A percentile compares a stretch with the other conserved stretches of the same genome.
phyloP scores from a whole-genome alignment of 2,329 filamentous ascomycete genomes.

The Pseudogymnoascus sp. region DNA sequence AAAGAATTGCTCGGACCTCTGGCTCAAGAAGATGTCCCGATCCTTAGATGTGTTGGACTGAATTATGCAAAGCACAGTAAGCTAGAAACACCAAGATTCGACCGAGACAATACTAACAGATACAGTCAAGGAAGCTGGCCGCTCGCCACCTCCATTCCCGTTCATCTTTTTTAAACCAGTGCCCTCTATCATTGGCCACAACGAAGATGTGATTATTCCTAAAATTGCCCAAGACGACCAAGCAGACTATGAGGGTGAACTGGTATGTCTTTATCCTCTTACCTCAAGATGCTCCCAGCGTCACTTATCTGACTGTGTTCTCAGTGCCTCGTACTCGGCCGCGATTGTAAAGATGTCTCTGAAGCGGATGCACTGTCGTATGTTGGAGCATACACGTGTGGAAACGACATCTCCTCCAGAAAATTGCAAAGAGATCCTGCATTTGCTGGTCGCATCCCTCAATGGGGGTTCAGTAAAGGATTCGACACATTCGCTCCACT shows the following conservation, averaged over 20 bases:
- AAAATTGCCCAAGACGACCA: constrained; percentile 40
- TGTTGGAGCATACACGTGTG: constrained; percentile 35
- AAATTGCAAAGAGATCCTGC: constrained; percentile 34
- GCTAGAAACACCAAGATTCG: constrained; percentile 12
- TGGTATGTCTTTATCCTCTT: constrained; percentile 8
- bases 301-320: background rate
- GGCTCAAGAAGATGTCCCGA: constrained; percentile 43
- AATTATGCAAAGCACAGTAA: constrained; percentile 53
- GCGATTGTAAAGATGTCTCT: constrained; percentile 33
- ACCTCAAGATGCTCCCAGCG: background rate
- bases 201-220: constrained; percentile 36
- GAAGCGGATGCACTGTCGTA: constrained; percentile 32
- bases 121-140: constrained; percentile 44
- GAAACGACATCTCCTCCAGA: constrained; percentile 37
- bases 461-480: constrained; percentile 38
- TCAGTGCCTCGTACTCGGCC: constrained; percentile 33
- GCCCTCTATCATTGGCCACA: constrained; percentile 33
- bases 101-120: background rate
- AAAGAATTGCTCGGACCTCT: constrained; percentile 48
- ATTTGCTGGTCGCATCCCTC: constrained; percentile 36
- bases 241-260: constrained; percentile 16
- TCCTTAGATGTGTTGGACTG: constrained; percentile 51
- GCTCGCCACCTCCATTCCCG: constrained; percentile 42
- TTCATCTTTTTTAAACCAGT: constrained; percentile 45
- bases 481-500: constrained; percentile 39